phyloP scores from a whole-genome alignment of 2,329 filamentous ascomycete genomes.

The Nemania sp. region DNA sequence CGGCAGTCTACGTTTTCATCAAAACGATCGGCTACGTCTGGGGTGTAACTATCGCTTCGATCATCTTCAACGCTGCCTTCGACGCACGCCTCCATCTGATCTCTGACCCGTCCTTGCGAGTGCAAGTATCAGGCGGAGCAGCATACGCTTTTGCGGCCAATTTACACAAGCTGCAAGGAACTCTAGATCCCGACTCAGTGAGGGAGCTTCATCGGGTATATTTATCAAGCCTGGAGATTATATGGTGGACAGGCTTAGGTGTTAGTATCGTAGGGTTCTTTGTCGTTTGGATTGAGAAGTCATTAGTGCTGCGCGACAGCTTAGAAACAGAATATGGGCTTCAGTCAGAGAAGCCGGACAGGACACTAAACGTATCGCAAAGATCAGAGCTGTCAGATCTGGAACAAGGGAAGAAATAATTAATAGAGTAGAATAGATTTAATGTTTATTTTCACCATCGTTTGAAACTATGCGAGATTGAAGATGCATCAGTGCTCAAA shows the following conservation, averaged over 20 bases:
- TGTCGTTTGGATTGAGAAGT: not conserved
- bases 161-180: not conserved
- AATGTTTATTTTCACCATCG: too few species aligned
- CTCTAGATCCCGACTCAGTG: not conserved
- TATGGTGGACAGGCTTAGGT: slow-evolving; percentile 18
- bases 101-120: slow-evolving; percentile 16
- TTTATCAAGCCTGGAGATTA: not conserved
- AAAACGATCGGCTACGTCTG: slow-evolving; percentile 39
- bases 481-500: too few species aligned
- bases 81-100: slow-evolving; percentile 23
- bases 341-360: too few species aligned
- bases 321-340: slow-evolving; percentile 21
- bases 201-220: slow-evolving; percentile 14
- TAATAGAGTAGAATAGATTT: too few species aligned
- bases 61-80: slow-evolving; percentile 39
- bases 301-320: slow-evolving; percentile 5
- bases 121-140: slow-evolving; percentile 22
- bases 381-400: too few species aligned
- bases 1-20: slow-evolving; percentile 37
- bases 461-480: too few species aligned
- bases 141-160: slow-evolving; percentile 31
- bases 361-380: too few species aligned
- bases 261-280: slow-evolving; percentile 7
- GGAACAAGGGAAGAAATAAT: too few species aligned
- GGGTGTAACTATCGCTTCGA: slow-evolving; percentile 36